Percentiles rank a stretch among this genome's conserved stretches.
Evolutionary conservation across 2,329 filamentous ascomycete species (phyloP).

Genomic region (Tolypocladium sp.): DNA sequence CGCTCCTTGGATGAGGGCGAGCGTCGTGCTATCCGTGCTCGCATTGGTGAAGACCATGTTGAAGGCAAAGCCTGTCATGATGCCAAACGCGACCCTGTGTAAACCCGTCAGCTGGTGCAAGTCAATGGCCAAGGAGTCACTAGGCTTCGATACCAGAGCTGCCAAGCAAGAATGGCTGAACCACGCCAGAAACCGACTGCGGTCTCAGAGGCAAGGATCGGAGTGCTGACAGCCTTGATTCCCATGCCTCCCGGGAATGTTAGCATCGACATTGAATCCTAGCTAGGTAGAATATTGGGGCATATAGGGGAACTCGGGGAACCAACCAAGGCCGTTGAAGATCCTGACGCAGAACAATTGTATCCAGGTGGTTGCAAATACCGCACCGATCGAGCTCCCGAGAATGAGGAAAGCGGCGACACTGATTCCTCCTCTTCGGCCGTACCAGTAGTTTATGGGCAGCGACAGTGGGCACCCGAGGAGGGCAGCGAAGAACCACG

Average conservation of each 20-base stretch:
- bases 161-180: slow-evolving; percentile 37
- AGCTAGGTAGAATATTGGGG: neutral
- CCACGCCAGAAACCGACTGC: slow-evolving; percentile 38
- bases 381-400: slow-evolving; percentile 26
- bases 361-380: slow-evolving; percentile 22
- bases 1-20: slow-evolving; percentile 26
- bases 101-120: slow-evolving; percentile 3
- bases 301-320: neutral
- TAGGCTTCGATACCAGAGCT: slow-evolving; percentile 23
- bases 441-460: slow-evolving; percentile 30
- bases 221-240: slow-evolving; percentile 37
- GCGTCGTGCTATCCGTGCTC: slow-evolving; percentile 4
- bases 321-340: slow-evolving; percentile 28
- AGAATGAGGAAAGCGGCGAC: slow-evolving; percentile 29
- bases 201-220: slow-evolving; percentile 36
- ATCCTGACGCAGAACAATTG: slow-evolving; percentile 23
- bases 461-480: slow-evolving; percentile 29
- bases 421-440: slow-evolving; percentile 28
- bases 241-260: slow-evolving; percentile 29
- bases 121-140: neutral
- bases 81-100: slow-evolving; percentile 22
- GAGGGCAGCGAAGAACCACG: slow-evolving; percentile 28
- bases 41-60: slow-evolving; percentile 26
- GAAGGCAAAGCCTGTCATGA: slow-evolving; percentile 24
- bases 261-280: neutral